A percentile compares a stretch with the other conserved stretches of the same genome.
phyloP scores from a whole-genome alignment of 768 basidiomycete species.

The Exidia glandulosa region DNA sequence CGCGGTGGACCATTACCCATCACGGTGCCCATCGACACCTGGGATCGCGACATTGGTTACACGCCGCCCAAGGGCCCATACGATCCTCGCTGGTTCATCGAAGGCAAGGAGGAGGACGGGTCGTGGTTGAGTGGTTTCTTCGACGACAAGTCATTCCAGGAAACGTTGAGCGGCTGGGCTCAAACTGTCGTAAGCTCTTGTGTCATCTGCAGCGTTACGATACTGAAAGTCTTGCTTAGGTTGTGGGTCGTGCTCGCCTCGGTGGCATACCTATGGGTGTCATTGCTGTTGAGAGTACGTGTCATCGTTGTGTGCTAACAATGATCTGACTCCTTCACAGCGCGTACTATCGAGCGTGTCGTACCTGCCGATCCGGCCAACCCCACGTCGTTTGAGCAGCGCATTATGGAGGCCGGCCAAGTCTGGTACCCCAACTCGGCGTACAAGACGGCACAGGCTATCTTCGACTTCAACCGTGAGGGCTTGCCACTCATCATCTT shows the following conservation, averaged over 20 bases:
- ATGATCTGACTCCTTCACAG: too few relatives aligned
- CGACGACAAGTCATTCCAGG: slow-evolving; percentile 95
- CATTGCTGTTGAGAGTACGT: slow-evolving; percentile 80
- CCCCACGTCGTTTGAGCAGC: slow-evolving; percentile 89
- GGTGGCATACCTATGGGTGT: slow-evolving; percentile 97
- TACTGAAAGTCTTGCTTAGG: slow-evolving; percentile 6
- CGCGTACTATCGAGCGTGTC: slow-evolving; percentile 90
- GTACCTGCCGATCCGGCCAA: slow-evolving; percentile 98
- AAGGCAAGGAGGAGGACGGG: slow-evolving; percentile 81
- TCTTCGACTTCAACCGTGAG: slow-evolving; percentile 97
- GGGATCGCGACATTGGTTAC: slow-evolving; percentile 91
- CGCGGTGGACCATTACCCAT: slow-evolving; percentile 76
- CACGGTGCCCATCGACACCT: slow-evolving; percentile 52
- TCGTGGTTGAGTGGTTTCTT: slow-evolving; percentile 88
- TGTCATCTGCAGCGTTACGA: background rate
- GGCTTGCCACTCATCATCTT: slow-evolving; percentile 95
- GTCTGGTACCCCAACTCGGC: slow-evolving; percentile 99
- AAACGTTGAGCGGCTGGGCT: slow-evolving; percentile 97
- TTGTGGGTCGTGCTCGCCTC: slow-evolving; percentile 90
- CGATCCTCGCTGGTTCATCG: slow-evolving; percentile 97
- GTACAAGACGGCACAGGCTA: slow-evolving; percentile 98
- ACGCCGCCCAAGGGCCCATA: slow-evolving; percentile 88
- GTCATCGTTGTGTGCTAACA: background rate
- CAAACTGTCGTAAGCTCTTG: slow-evolving; percentile 65
- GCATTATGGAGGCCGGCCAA: slow-evolving; percentile 99